These are phyloP conservation scores for Aspergillus piperis DNA, from an alignment of 2,329 filamentous ascomycete species.

Conservation along the genomic window DNA sequence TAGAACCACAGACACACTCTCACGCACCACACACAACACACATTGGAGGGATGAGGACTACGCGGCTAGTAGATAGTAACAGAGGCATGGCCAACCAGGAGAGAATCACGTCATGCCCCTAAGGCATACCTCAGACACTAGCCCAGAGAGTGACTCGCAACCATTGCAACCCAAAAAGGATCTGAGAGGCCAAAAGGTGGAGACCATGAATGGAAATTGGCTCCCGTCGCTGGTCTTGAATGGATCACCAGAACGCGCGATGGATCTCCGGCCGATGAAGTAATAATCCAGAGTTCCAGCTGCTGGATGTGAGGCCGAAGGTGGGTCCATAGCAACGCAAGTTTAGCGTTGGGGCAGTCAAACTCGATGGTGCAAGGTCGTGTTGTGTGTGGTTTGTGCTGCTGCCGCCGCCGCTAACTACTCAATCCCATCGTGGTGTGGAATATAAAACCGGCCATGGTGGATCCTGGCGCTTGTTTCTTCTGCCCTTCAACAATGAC, in stretches of 20 bases:
- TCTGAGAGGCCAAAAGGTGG: conserved; percentile 12
- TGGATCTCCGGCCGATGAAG: conserved; percentile 13
- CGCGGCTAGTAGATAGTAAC: conserved; percentile 3
- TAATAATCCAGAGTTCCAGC: conserved; percentile 7
- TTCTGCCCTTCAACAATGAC: not conserved
- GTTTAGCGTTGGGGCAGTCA: not conserved
- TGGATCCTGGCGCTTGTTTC: not conserved
- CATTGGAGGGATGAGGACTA: not conserved
- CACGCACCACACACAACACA: too few relatives aligned
- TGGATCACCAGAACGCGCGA: conserved; percentile 5
- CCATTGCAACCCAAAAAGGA: conserved; percentile 8
- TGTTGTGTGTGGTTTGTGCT: not conserved
- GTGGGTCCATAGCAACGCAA: not conserved
- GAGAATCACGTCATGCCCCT: conserved; percentile 16
- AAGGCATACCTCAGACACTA: conserved; percentile 3
- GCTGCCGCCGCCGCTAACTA: not conserved
- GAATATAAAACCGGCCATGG: conserved; percentile 1
- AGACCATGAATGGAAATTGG: conserved; percentile 1
- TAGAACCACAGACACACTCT: not conserved
- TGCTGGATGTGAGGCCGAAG: not conserved
- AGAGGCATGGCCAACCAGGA: not conserved
- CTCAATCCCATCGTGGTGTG: not conserved
- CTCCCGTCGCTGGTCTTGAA: conserved; percentile 11
- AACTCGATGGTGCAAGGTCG: not conserved
- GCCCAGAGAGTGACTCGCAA: conserved; percentile 5